Evolutionary conservation across 2,329 filamentous ascomycete species (phyloP), one percentile per base, ranked within the genome.

Genomic region (Xylariales sp.): DNA sequence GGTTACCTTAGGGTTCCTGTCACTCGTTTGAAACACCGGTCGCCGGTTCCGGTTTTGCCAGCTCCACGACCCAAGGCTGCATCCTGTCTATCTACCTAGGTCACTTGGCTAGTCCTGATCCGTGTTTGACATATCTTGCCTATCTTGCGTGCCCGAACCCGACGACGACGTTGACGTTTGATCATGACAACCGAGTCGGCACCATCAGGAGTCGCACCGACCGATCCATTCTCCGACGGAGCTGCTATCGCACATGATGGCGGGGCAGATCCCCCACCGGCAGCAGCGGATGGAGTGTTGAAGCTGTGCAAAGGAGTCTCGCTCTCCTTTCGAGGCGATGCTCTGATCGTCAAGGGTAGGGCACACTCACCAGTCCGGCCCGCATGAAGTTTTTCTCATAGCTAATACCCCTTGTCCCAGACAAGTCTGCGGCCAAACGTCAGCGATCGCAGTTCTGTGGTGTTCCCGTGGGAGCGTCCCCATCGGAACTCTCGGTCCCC

Each of bases 401-500:
- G 16, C 25, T 39, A 12, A 31, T 15, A 14, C n/a, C 12, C n/a
- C 14, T 18, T 8, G 16, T 20, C 16, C 20, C 39, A 60, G 58
- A 58, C 37, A 53, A 48, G 20, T 44, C 41, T 15, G 44, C 42
- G 6, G 48, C 51, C 10, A 54, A 46, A 25, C 46, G 33, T 21
- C 47, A 52, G 20, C 56, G 53, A 19, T 44, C 33, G 11, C 52
- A 45, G 27, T 9, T 54, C 15, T 60, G 58, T 38, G 57, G 57
- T 32, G 19, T 60, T n/a, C 20, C 51, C 12, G 27, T 56, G 12
- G 50, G 50, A 14, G 33, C 31, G n/a, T 29, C 41, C 2, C 34
- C 52, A 10, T 14, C 45, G 41, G 48, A 52, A 38, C 43, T 52
- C 18, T 54, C 54, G 4, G 84, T 96, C 21, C 82, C 86, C 2